Conservation (phyloP, 345 rosid genomes). For the Corymbia maculata region DNA sequence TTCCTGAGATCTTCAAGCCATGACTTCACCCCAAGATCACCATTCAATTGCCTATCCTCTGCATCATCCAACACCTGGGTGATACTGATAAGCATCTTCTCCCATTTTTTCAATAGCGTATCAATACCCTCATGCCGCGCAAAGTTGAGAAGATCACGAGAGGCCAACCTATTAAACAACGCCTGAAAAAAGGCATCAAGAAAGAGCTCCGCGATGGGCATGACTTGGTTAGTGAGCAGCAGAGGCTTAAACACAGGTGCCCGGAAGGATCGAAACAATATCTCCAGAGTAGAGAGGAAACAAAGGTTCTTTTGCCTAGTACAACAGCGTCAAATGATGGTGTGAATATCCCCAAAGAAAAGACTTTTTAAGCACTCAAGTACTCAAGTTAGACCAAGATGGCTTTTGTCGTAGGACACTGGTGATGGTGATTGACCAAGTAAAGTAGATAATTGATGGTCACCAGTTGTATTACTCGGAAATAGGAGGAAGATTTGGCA, state of each 20-base stretch:
- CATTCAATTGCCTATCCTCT: background rate
- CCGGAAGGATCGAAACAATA: background rate
- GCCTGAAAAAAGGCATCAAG: background rate
- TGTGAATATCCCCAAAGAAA: no score
- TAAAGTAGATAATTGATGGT: no score
- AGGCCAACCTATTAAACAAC: background rate
- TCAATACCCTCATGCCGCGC: background rate
- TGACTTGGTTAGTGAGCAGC: fast-evolving
- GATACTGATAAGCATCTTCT: background rate
- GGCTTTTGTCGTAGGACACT: no score
- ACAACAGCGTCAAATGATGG: background rate
- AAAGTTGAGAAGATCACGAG: background rate
- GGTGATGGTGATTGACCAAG: no score
- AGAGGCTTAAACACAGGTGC: background rate
- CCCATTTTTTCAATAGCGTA: background rate
- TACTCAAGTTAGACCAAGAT: no score
- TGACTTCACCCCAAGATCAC: fast-evolving
- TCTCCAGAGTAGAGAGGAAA: background rate
- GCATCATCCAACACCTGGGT: background rate
- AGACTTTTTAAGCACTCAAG: background rate
- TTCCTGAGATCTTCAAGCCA: background rate
- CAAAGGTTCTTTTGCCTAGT: fast-evolving
- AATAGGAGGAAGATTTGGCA: background rate
- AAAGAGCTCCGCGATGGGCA: background rate
- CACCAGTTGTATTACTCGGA: background rate